These are phyloP conservation scores for Zarea fungicola DNA, from an alignment of 2,329 filamentous ascomycete genomes.

Conservation along the genomic window DNA sequence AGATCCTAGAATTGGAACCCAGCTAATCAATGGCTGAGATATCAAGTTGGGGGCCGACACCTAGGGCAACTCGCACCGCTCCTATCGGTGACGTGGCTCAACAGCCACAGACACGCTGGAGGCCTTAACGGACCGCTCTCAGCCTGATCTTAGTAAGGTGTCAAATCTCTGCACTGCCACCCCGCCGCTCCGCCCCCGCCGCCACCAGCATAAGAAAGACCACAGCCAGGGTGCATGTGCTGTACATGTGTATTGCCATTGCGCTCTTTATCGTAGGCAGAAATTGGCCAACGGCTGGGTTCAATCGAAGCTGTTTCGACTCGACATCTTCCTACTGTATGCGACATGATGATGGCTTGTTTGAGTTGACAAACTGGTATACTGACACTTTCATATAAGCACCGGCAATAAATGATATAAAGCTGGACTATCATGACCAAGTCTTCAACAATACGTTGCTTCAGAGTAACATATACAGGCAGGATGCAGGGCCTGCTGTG, in stretches of 20 bases:
- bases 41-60: background rate
- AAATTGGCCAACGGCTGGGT: background rate
- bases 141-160: background rate
- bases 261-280: background rate
- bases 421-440: background rate
- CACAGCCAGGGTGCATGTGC: background rate
- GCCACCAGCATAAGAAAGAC: background rate
- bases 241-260: background rate
- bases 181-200: background rate
- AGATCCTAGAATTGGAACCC: background rate
- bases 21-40: background rate
- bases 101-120: background rate
- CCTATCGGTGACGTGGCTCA: background rate
- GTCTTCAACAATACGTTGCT: background rate
- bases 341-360: background rate
- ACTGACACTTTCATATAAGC: background rate
- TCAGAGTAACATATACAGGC: background rate
- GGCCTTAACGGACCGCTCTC: background rate
- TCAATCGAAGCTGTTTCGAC: background rate
- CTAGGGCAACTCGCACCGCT: background rate
- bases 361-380: background rate
- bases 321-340: background rate
- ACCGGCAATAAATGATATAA: background rate
- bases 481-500: background rate
- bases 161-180: background rate